phyloP scores from a whole-genome alignment of 352 stramenopile genomes.

The Phytophthora kernoviae region DNA sequence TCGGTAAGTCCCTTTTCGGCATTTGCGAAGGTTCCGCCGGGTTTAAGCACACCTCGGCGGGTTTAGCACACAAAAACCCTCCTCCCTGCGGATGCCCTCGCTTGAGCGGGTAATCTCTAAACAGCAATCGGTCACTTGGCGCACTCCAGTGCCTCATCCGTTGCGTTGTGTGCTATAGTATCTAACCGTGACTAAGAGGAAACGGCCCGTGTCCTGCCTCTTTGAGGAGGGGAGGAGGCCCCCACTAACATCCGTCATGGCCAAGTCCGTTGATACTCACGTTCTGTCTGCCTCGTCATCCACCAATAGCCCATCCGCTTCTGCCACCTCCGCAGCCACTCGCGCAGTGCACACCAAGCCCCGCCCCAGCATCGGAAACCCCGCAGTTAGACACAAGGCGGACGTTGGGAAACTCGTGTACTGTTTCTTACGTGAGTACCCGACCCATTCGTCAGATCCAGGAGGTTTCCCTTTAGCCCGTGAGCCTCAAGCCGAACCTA shows the following conservation, averaged over 20 bases:
- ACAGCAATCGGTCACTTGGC: background rate
- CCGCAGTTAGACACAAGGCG: conserved; percentile 19
- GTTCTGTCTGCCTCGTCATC: conserved; percentile 15
- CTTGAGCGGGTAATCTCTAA: background rate
- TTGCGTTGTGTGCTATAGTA: background rate
- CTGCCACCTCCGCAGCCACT: conserved; percentile 9
- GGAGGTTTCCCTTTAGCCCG: conserved; percentile 23
- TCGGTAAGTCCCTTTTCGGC: background rate
- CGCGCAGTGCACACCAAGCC: conserved; percentile 28
- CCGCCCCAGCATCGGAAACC: conserved; percentile 11
- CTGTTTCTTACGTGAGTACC: conserved; percentile 39
- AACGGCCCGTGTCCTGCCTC: background rate
- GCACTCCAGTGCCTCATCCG: background rate
- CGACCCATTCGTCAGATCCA: conserved; percentile 12
- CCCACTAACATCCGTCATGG: conserved; percentile 8
- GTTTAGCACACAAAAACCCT: too few species aligned
- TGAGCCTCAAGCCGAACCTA: conserved; percentile 20
- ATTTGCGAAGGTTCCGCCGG: background rate
- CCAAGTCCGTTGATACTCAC: conserved; percentile 26
- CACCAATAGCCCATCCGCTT: conserved; percentile 1
- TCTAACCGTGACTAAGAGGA: background rate
- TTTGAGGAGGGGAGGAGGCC: background rate
- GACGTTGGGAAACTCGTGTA: conserved; percentile 45
- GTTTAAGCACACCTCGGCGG: background rate
- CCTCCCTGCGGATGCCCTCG: background rate